Percentiles rank a stretch among this genome's conserved stretches.
phyloP scores from a whole-genome alignment of 306 rosid species.

The Rubus idaeus region DNA sequence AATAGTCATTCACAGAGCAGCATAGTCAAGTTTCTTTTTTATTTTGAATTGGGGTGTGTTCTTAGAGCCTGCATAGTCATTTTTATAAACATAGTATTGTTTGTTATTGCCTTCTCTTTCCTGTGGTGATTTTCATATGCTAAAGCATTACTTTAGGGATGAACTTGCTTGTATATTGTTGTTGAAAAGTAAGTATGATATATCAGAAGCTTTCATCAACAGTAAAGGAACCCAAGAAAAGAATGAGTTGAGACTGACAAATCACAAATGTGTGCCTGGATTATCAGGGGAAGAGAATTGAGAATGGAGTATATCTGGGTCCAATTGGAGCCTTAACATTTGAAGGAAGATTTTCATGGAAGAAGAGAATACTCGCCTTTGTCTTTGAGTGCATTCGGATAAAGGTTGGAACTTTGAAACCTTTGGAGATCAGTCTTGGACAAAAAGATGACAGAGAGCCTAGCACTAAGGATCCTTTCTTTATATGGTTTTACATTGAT shows the following conservation, averaged over 20 bases:
- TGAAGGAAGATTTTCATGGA: slow-evolving; percentile 88
- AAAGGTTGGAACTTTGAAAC: slow-evolving; percentile 74
- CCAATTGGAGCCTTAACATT: slow-evolving; percentile 83
- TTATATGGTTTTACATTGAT: slow-evolving; percentile 90
- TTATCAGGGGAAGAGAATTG: slow-evolving; percentile 83
- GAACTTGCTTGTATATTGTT: background rate
- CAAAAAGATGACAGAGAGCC: slow-evolving; percentile 74
- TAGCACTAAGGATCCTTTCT: slow-evolving; percentile 73
- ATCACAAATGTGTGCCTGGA: slow-evolving; percentile 23
- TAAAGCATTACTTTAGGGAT: slow-evolving; percentile 12
- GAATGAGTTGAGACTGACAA: slow-evolving; percentile 20
- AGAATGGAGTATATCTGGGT: slow-evolving; percentile 87
- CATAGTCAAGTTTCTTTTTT: background rate
- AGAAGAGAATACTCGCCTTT: slow-evolving; percentile 71
- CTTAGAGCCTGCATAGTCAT: background rate
- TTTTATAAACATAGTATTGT: background rate
- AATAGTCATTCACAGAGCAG: background rate
- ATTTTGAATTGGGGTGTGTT: background rate
- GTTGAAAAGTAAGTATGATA: background rate
- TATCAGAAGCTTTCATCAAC: background rate
- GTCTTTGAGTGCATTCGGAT: slow-evolving; percentile 62
- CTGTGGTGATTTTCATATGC: slow-evolving; percentile 10
- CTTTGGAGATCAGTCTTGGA: slow-evolving; percentile 77
- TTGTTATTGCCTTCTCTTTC: slow-evolving; percentile 7
- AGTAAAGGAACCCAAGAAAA: background rate